Conservation (phyloP, 2,329 filamentous ascomycete species). For the Rutstroemia sp. region DNA sequence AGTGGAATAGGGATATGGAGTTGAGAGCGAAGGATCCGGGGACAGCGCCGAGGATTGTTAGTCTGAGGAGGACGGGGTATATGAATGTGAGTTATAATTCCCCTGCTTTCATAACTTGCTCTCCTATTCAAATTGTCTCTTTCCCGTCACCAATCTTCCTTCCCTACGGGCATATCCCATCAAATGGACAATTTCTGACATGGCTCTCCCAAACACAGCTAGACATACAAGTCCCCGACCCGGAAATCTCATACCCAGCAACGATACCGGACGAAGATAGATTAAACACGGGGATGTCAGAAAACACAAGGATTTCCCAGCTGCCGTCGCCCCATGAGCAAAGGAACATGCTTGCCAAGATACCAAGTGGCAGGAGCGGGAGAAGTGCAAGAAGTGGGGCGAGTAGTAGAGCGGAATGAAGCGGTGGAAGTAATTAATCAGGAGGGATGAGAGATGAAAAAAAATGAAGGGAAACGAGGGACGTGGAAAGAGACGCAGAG, state of each 20-base stretch:
- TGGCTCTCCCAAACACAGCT: conserved; percentile 41
- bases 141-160: not conserved
- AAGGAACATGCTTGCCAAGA: not conserved
- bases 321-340: not conserved
- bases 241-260: conserved; percentile 49
- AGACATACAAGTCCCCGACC: conserved; percentile 75
- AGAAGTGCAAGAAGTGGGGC: not conserved
- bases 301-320: not conserved
- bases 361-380: not conserved
- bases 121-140: not conserved
- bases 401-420: not conserved
- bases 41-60: conserved; percentile 63
- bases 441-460: not conserved
- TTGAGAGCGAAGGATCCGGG: conserved; percentile 43
- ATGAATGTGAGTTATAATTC: conserved; percentile 58
- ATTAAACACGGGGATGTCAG: not conserved
- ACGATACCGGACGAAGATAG: conserved; percentile 1
- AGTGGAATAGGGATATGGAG: conserved; percentile 73
- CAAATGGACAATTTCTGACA: conserved; percentile 14
- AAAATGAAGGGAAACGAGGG: not conserved
- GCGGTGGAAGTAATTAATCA: not conserved
- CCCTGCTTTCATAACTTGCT: not conserved
- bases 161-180: not conserved
- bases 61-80: conserved; percentile 76
- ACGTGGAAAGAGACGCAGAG: too few species aligned